Evolutionary conservation across 2,329 filamentous ascomycete species (phyloP).

Genomic region (Dothiorella sarmentorum): DNA sequence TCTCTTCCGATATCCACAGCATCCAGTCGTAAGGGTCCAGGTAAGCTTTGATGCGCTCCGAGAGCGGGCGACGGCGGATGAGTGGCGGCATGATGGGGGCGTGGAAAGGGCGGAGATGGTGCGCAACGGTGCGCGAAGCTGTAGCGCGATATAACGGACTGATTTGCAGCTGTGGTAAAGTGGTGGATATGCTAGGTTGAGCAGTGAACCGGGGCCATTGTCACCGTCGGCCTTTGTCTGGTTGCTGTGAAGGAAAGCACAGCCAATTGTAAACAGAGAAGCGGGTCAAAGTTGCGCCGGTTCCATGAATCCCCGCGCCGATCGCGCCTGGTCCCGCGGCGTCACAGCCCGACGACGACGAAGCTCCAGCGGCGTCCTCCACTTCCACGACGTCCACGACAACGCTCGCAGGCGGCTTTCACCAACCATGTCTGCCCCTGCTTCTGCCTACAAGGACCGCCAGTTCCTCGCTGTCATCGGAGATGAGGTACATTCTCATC

Average conservation of each 20-base stretch:
- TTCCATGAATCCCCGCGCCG: not conserved
- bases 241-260: not conserved
- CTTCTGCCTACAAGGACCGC: conserved; percentile 68
- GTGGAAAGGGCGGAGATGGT: not conserved
- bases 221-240: not conserved
- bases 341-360: conserved; percentile 16
- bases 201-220: conserved; percentile 9
- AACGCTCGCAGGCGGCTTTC: not conserved
- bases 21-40: conserved; percentile 87
- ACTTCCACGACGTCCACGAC: not conserved
- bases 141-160: not conserved
- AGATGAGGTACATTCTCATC: conserved; percentile 68
- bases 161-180: not conserved
- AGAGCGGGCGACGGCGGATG: conserved; percentile 74
- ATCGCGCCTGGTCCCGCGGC: conserved; percentile 3
- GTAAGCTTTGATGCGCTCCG: conserved; percentile 74
- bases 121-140: not conserved
- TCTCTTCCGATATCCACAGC: conserved; percentile 86
- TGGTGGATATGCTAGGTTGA: not conserved
- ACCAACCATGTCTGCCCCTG: conserved; percentile 55
- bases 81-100: conserved; percentile 64
- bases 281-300: not conserved
- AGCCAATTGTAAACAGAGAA: not conserved
- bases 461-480: conserved; percentile 97
- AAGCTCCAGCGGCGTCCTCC: conserved; percentile 10